Percentiles rank a stretch among this genome's conserved stretches.
phyloP scores from a whole-genome alignment of 73 alveolate species.

The Paramecium sexaurelia region DNA sequence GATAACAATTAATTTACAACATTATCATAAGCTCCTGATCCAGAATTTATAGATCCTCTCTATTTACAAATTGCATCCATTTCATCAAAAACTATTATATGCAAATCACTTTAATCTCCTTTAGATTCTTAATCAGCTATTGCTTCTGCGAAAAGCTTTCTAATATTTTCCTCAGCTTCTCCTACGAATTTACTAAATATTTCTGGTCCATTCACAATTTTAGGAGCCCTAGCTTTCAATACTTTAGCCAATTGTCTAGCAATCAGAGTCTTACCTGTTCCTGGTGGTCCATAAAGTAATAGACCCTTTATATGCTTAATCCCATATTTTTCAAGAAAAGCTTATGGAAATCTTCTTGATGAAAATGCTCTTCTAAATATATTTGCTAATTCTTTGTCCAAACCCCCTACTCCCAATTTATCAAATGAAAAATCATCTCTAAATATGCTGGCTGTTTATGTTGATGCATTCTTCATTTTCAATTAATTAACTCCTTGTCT shows the following conservation, averaged over 20 bases:
- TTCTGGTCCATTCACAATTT: constrained; percentile 88
- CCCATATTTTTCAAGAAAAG: constrained; percentile 96
- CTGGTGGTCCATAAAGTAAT: constrained; percentile 88
- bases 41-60: constrained; percentile 97
- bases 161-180: constrained; percentile 83
- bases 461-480: constrained; percentile 29
- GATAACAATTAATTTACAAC: constrained; percentile 99
- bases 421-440: constrained; percentile 89
- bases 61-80: constrained; percentile 99
- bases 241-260: constrained; percentile 87
- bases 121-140: constrained; percentile 79
- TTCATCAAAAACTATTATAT: constrained; percentile 98
- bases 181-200: constrained; percentile 84
- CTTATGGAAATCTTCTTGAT: constrained; percentile 92
- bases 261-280: constrained; percentile 82
- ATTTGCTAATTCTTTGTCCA: constrained; percentile 95
- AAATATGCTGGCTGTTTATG: not conserved
- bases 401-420: constrained; percentile 99
- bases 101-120: constrained; percentile 11
- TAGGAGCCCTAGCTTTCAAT: constrained; percentile 77
- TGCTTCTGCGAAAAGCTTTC: constrained; percentile 77
- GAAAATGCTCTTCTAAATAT: constrained; percentile 93
- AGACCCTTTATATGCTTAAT: constrained; percentile 85
- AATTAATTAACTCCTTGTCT: not conserved
- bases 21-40: constrained; percentile 99